Percentiles rank a stretch among this genome's conserved stretches.
phyloP scores from a whole-genome alignment of 768 basidiomycete genomes.

The Tulasnella calospora region DNA sequence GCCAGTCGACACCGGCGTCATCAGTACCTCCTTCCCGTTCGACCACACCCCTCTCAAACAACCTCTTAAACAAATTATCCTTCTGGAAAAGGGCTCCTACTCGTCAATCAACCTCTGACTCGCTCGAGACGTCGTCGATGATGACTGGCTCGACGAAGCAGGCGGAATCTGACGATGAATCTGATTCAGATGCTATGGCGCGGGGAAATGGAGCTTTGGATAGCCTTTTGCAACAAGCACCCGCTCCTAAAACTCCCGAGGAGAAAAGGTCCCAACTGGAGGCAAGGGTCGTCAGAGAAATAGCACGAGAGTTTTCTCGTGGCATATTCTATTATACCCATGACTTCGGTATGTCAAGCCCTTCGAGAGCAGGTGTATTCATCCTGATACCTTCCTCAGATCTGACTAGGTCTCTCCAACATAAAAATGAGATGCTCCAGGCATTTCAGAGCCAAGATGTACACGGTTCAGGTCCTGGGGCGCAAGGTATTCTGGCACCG shows the following conservation, averaged over 20 bases:
- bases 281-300: slow-evolving; percentile 74
- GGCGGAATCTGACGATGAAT: background rate
- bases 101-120: background rate
- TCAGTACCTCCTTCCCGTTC: slow-evolving; percentile 12
- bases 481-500: slow-evolving; percentile 17
- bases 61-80: slow-evolving; percentile 5
- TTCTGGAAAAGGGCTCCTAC: slow-evolving; percentile 19
- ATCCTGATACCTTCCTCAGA: slow-evolving; percentile 44
- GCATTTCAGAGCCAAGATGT: slow-evolving; percentile 53
- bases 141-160: background rate
- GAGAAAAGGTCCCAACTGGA: slow-evolving; percentile 74
- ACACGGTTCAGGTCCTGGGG: slow-evolving; percentile 51
- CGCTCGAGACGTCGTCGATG: background rate
- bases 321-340: slow-evolving; percentile 91
- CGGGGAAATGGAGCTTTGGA: background rate
- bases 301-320: slow-evolving; percentile 67
- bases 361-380: background rate
- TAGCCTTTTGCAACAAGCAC: slow-evolving; percentile 38
- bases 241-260: slow-evolving; percentile 55
- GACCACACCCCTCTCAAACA: background rate
- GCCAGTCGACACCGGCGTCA: slow-evolving; percentile 16
- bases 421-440: slow-evolving; percentile 54
- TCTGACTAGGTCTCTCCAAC: slow-evolving; percentile 75
- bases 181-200: background rate
- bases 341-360: slow-evolving; percentile 59